Evolutionary conservation across 1,284 basidiomycete genomes (phyloP), one percentile per base, ranked within the genome.

Genomic region (Tetrapyrgos nigripes): DNA sequence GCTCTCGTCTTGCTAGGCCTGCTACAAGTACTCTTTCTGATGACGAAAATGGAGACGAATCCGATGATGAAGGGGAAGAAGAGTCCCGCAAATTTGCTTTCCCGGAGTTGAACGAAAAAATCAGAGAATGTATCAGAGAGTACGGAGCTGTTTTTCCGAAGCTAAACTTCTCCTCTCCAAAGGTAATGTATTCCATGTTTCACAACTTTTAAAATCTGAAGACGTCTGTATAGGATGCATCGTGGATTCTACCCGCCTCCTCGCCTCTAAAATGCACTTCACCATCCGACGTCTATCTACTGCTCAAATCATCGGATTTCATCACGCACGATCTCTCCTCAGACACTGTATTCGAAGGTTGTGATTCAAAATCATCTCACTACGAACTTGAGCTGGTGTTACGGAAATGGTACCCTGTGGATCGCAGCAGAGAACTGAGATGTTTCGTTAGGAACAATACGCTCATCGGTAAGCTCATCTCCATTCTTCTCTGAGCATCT

Each of bases 91-190:
- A 26, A 19, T 90, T 85, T 65, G 78, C 88, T 1, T 94, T 92
- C 73, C 93, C 94, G 0, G 87, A 88, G 56, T 76, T 98, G 19
- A 94, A 96, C 67, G 74, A 76, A 6, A 79, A 80, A 60, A 96
- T 98, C 62, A 79, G 92, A 49, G 70, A 77, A 8, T 85, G 83
- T n/a, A 79, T 98, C 13, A 66, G 75, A 26, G 76, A 84, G 58
- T 96, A 94, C 63, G 91, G 86, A 2, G 88, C 91, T 3, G 90
- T 97, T 8, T 98, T 99, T 68, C 96, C 97, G 0, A 99, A 99
- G 73, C 84, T 97, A 52, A 97, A 97, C 69, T 97, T 96, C 78
- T 94, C 94, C 3, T 89, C 92, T 17, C 95, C 95, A 27, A 89
- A 90, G 77, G 95, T 93, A 64, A 53, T 80, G 70, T 61, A 21